These are phyloP conservation scores for Rosa lucieae DNA, from an alignment of 306 rosid genomes.

Conservation along the genomic window DNA sequence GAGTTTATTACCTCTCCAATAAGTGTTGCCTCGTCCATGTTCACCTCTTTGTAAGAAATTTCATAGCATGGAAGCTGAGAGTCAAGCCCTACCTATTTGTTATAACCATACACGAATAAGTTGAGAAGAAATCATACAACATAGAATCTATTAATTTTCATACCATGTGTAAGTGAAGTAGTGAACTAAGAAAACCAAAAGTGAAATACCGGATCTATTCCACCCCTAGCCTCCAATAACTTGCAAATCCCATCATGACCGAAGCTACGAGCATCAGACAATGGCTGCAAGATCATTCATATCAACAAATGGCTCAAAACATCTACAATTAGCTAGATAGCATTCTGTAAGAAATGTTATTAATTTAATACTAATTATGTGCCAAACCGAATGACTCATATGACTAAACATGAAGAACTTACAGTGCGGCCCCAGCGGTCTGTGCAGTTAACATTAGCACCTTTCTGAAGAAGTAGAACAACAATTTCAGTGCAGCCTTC, in stretches of 20 bases:
- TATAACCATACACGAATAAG: not conserved
- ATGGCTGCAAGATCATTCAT: conserved; percentile 22
- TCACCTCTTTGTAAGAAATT: conserved; percentile 19
- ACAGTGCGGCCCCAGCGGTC: conserved; percentile 36
- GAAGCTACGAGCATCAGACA: conserved; percentile 33
- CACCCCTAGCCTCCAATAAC: conserved; percentile 27
- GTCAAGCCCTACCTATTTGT: conserved; percentile 27
- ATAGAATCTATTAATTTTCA: not conserved
- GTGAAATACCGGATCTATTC: conserved; percentile 31
- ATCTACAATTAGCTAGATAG: not conserved
- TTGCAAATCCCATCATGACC: conserved; percentile 24
- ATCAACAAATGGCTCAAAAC: not conserved
- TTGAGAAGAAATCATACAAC: not conserved
- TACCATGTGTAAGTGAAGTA: not conserved
- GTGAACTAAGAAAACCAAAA: conserved; percentile 1
- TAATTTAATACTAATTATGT: not conserved
- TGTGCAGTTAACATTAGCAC: conserved; percentile 30
- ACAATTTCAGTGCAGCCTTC: conserved; percentile 33
- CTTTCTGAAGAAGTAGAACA: conserved; percentile 29
- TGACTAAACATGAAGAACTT: conserved; percentile 4
- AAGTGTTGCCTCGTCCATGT: conserved; percentile 30
- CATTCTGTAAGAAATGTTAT: not conserved
- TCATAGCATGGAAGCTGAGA: conserved; percentile 31
- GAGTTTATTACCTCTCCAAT: conserved; percentile 30
- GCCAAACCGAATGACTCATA: not conserved